Evolutionary conservation across 768 basidiomycete species (phyloP), one percentile per base, ranked within the genome.

Genomic region (Pulveroboletus sp.): DNA sequence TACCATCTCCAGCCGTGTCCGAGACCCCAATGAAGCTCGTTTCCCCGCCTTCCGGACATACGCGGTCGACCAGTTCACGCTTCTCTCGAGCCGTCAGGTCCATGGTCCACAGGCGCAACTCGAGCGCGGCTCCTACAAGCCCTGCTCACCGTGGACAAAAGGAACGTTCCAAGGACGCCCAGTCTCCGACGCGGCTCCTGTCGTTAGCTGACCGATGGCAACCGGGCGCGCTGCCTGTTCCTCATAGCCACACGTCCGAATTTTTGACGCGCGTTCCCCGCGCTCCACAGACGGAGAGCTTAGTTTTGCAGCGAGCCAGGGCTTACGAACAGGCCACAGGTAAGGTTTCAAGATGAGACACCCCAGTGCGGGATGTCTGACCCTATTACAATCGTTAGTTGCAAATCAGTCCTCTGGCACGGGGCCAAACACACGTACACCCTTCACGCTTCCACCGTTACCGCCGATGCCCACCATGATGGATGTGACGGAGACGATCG

Each of bases 381-480:
- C 31, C 0, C 3, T 16, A 42, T 17, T 36, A 5, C 26, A 26
- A 47, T 14, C 24, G 19, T 19, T 5, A 5, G 54, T 1, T 7
- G n/a, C 5, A 14, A 45, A 43, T 5, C 53, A n/a, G 23, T n/a
- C 49, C n/a, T 40, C 47, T 0, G 24, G 35, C 9, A 11, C 34
- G 51, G 49, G 10, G 40, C 16, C 20, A 48, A 42, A 26, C 51
- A 19, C 31, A 26, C 27, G n/a, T 19, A 63, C 69, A 11, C 62
- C 69, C 48, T 73, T 76, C 59, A 64, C 72, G n/a, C 54, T 70
- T 49, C 71, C 75, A n/a, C 66, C 73, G 0, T 58, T 66, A 20
- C 60, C 67, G 27, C 58, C 66, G 8, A 55, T 70, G 14, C 61
- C 64, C 27, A 59, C 61, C n/a, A 50, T 70, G 41, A 55, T 51